Conservation (phyloP, 257 asterid species). For the Lithospermum erythrorhizon region DNA sequence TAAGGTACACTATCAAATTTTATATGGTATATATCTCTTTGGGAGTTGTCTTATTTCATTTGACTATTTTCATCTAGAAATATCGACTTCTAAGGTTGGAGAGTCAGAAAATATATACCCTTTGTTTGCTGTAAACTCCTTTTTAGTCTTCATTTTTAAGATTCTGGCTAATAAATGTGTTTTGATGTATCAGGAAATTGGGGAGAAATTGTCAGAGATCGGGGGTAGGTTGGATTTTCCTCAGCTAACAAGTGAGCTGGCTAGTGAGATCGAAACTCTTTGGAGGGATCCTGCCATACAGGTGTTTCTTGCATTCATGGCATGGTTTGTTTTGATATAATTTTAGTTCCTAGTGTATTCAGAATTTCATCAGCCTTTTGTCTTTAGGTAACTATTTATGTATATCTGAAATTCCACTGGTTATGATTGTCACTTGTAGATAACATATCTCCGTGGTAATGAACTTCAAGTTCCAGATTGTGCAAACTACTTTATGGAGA, state of each 20-base stretch:
- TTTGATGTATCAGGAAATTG: constrained; percentile 52
- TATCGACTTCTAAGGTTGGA: background rate
- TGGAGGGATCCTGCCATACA: constrained; percentile 92
- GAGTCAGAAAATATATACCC: background rate
- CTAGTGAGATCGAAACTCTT: constrained; percentile 59
- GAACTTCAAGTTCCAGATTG: constrained; percentile 98
- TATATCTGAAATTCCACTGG: constrained; percentile 17
- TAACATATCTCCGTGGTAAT: constrained; percentile 66
- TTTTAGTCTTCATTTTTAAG: too few species aligned
- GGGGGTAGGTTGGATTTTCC: constrained; percentile 85
- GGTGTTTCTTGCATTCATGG: constrained; percentile 29
- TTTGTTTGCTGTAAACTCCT: background rate
- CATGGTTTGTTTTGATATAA: constrained; percentile 10
- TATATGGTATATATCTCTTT: constrained; percentile 3
- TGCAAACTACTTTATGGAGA: constrained; percentile 87
- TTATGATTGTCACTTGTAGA: constrained; percentile 36
- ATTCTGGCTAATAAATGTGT: background rate
- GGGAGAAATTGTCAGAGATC: constrained; percentile 77
- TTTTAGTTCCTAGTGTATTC: background rate
- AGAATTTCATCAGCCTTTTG: background rate
- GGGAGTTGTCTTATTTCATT: background rate
- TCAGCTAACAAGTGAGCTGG: constrained; percentile 57
- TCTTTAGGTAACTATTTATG: background rate
- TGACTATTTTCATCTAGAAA: background rate
- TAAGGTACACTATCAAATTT: constrained; percentile 43